Base-by-base conservation (phyloP, 352 stramenopile genomes). In the Phytophthora pseudosyringae region DNA sequence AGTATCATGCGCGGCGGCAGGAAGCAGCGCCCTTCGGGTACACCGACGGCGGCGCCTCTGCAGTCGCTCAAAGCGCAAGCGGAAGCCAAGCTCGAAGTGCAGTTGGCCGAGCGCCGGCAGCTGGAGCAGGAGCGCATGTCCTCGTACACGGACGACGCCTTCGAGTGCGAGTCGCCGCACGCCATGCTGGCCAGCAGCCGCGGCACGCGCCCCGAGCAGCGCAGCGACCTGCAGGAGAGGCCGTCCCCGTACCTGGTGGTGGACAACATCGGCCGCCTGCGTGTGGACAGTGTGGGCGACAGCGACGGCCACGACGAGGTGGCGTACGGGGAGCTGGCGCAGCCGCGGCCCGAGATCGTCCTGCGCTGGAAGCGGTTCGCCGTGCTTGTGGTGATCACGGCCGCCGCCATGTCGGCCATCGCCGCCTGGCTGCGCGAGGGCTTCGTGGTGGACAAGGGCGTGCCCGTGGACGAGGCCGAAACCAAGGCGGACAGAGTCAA, bases 301-400 rank as follows among this genome's bases (percentile, higher is more conserved):
- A 69, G 59, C 45, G 67, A 76, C n/a, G 45, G 12, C 3, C 46
- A 64, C 25, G 40, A 66, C 6, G 68, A 65, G 16, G 59, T 73
- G 38, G 66, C 61, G 55, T 73, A 77, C 46, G 69, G 55, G 15
- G 60, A 80, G 18, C 33, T 77, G 38, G 67, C 69, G 29, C 78
- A 78, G 48, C 79, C 79, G 7, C 63, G 71, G 26, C 70, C 79
- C n/a, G 79, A 88, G 59, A 88, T 88, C 65, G 75, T 86, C 16
- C 56, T 88, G 40, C 76, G 79, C 26, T 82, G 79, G 76, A 88
- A 86, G 44, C 76, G 79, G 15, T 88, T 88, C 52, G 61, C 59
- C 15, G 35, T 80, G 52, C 76, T 86, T 18, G 75, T 88, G 39
- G 26, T 83, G 39, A 48, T 88, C 45, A 68, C 70, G 8, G 71